A percentile compares a stretch with the other conserved stretches of the same genome.
Evolutionary conservation across 2,329 filamentous ascomycete species (phyloP).

Genomic region (Tolypocladium sp.): DNA sequence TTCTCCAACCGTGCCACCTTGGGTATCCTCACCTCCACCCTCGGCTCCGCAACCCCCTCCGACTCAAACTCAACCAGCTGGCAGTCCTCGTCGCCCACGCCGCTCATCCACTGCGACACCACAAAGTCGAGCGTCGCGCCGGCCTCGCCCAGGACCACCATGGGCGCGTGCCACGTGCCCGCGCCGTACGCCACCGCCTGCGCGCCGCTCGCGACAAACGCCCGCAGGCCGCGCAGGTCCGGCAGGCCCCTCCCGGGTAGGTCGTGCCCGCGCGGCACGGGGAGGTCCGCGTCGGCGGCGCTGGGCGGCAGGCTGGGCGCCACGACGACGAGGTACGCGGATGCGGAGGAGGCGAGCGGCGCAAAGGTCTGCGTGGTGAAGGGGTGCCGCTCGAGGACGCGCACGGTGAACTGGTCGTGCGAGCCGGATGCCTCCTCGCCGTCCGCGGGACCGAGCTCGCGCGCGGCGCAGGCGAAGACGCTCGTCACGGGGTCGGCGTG

Average conservation of each 20-base stretch:
- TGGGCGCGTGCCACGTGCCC: conserved; percentile 93
- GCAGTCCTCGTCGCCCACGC: conserved; percentile 74
- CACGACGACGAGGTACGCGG: conserved; percentile 75
- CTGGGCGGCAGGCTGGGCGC: conserved; percentile 60
- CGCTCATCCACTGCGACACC: conserved; percentile 83
- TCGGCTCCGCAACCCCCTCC: conserved; percentile 27
- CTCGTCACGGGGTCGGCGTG: conserved; percentile 57
- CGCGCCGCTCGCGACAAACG: conserved; percentile 67
- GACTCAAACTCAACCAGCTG: conserved; percentile 56
- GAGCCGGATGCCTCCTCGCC: conserved; percentile 1
- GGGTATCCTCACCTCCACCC: conserved; percentile 25
- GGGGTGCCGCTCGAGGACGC: conserved; percentile 80
- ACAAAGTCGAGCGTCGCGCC: conserved; percentile 68
- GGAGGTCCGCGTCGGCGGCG: conserved; percentile 13
- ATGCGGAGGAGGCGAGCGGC: conserved; percentile 50
- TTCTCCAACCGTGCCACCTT: not conserved
- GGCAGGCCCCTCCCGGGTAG: conserved; percentile 58
- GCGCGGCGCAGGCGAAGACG: conserved; percentile 70
- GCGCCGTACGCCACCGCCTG: conserved; percentile 89
- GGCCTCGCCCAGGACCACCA: conserved; percentile 67
- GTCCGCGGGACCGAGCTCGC: conserved; percentile 12
- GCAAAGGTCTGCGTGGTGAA: conserved; percentile 92
- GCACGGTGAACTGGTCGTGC: conserved; percentile 43
- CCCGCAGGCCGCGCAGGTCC: conserved; percentile 59
- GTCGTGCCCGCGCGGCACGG: conserved; percentile 18